A percentile compares a stretch with the other conserved stretches of the same genome.
Evolutionary conservation across 2,329 filamentous ascomycete species (phyloP).

Genomic region (Fusarium sp.): DNA sequence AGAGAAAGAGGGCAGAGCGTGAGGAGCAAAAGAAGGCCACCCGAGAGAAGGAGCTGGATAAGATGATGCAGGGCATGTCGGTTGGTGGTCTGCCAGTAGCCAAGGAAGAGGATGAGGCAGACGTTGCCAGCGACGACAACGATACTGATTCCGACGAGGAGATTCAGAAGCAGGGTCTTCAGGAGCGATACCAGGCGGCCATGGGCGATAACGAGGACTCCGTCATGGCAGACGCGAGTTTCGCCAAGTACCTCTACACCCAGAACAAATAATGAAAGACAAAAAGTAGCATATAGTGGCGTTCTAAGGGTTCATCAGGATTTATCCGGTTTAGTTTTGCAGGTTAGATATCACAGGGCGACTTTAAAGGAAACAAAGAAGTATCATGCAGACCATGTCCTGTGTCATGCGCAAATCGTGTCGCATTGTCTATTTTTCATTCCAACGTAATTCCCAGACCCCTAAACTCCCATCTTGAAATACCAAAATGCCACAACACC

Average conservation of each 20-base stretch:
- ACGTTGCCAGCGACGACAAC: constrained; percentile 69
- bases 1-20: constrained; percentile 79
- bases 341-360: constrained; percentile 44
- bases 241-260: constrained; percentile 69
- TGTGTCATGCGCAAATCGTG: constrained; percentile 22
- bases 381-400: constrained; percentile 19
- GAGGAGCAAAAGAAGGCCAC: constrained; percentile 79
- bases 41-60: constrained; percentile 85
- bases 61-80: constrained; percentile 94
- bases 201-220: constrained; percentile 70
- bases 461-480: constrained; percentile 45
- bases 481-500: constrained; percentile 37
- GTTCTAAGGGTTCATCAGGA: constrained; percentile 39
- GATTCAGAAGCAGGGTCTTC: constrained; percentile 73
- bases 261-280: constrained; percentile 52
- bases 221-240: constrained; percentile 68
- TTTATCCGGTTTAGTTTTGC: constrained; percentile 24
- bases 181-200: constrained; percentile 81
- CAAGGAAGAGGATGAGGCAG: constrained; percentile 61
- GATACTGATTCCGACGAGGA: constrained; percentile 70
- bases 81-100: constrained; percentile 55
- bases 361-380: constrained; percentile 36
- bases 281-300: constrained; percentile 34
- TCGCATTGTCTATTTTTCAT: constrained; percentile 38
- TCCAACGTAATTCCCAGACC: constrained; percentile 40